Conservation (phyloP, 2,329 filamentous ascomycete species). For the Malbranchea zuffiana region DNA sequence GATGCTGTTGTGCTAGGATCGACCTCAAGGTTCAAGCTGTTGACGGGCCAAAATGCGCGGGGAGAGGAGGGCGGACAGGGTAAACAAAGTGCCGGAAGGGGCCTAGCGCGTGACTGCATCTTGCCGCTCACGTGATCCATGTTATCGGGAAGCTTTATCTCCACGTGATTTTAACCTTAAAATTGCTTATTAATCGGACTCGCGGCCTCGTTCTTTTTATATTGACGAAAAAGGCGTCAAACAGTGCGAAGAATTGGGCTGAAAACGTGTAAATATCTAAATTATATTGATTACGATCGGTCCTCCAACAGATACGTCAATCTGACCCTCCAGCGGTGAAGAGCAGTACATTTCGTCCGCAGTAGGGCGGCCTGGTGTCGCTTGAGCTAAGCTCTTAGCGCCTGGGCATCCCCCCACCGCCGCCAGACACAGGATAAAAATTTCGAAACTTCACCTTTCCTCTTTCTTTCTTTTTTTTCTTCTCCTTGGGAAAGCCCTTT, state of each 20-base stretch:
- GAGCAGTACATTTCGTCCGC: too few relatives aligned
- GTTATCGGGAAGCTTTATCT: neutral
- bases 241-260: too few relatives aligned
- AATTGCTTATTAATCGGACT: too few relatives aligned
- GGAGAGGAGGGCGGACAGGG: conserved; percentile 12
- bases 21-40: too few relatives aligned
- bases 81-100: conserved; percentile 15
- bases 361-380: neutral
- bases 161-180: neutral
- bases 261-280: too few relatives aligned
- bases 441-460: conserved; percentile 8
- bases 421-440: conserved; percentile 9
- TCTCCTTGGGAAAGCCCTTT: conserved; percentile 47
- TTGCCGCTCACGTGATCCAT: neutral
- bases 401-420: conserved; percentile 7
- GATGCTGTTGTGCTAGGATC: too few relatives aligned
- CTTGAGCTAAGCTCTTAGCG: conserved; percentile 6
- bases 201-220: too few relatives aligned
- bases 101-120: neutral
- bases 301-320: too few relatives aligned
- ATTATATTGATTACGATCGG: too few relatives aligned
- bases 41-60: conserved; percentile 9
- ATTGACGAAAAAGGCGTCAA: too few relatives aligned
- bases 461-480: conserved; percentile 32
- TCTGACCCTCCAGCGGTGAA: too few relatives aligned